phyloP scores from a whole-genome alignment of 306 rosid species.

The Cicer bijugum region DNA sequence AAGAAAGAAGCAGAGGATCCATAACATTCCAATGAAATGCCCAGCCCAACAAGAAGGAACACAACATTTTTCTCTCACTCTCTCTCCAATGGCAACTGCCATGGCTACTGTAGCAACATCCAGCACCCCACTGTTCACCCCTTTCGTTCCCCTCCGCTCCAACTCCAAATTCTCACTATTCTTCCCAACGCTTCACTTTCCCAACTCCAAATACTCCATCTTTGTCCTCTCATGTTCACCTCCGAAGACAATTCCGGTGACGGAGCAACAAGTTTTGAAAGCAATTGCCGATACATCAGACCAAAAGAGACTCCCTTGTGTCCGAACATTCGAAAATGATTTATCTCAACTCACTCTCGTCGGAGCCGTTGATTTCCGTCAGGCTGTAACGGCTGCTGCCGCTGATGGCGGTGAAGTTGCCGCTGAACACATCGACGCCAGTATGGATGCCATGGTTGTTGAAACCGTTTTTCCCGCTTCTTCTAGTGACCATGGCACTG shows the following conservation, averaged over 20 bases:
- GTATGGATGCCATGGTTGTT: conserved; percentile 81
- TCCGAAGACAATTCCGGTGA: conserved; percentile 54
- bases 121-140: conserved; percentile 43
- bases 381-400: conserved; percentile 86
- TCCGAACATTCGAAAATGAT: conserved; percentile 79
- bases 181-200: conserved; percentile 34
- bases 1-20: neutral
- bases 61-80: conserved; percentile 2
- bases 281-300: conserved; percentile 72
- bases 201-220: conserved; percentile 37
- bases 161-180: conserved; percentile 17
- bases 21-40: neutral
- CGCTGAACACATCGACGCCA: conserved; percentile 68
- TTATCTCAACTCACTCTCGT: conserved; percentile 64
- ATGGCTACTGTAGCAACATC: conserved; percentile 58
- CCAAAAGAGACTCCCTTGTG: conserved; percentile 73
- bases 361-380: conserved; percentile 76
- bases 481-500: conserved; percentile 66
- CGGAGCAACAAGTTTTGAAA: conserved; percentile 74
- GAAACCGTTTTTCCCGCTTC: conserved; percentile 80
- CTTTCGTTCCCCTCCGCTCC: conserved; percentile 45
- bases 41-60: neutral
- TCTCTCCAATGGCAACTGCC: conserved; percentile 7
- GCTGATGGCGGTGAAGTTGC: conserved; percentile 93
- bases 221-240: conserved; percentile 57